Evolutionary conservation across 2,329 filamentous ascomycete genomes (phyloP).

Genomic region (Bipolaris gigantea): DNA sequence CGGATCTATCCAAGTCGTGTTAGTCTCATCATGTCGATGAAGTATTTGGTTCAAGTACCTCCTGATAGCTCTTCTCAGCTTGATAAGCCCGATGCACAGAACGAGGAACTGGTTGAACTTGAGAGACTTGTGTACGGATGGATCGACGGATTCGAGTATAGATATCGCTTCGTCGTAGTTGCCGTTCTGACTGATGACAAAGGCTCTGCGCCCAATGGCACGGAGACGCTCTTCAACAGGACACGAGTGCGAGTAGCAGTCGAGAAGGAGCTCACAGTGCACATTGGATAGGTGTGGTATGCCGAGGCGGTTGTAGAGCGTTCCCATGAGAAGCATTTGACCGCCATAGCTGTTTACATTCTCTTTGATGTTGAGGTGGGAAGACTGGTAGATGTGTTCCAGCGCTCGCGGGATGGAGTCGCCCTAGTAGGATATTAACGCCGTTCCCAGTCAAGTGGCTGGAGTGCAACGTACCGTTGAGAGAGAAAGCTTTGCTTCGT

Average conservation of each 20-base stretch:
- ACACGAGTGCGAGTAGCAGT: slow-evolving; percentile 66
- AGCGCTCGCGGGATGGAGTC: slow-evolving; percentile 64
- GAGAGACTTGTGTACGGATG: slow-evolving; percentile 67
- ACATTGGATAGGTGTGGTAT: slow-evolving; percentile 60
- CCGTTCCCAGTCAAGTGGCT: not conserved
- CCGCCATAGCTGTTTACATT: slow-evolving; percentile 74
- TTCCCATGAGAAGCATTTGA: slow-evolving; percentile 71
- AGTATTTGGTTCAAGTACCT: slow-evolving; percentile 35
- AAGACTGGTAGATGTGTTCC: slow-evolving; percentile 79
- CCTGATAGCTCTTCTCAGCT: slow-evolving; percentile 64
- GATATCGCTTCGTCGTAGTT: slow-evolving; percentile 69
- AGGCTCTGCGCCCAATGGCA: slow-evolving; percentile 70
- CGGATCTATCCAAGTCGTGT: slow-evolving; percentile 43
- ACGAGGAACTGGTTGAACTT: slow-evolving; percentile 76
- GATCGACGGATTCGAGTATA: slow-evolving; percentile 62
- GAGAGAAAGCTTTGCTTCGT: slow-evolving; percentile 80
- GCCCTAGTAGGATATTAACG: slow-evolving; percentile 47
- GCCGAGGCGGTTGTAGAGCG: slow-evolving; percentile 76
- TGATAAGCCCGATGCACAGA: slow-evolving; percentile 67
- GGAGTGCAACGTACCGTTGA: slow-evolving; percentile 61
- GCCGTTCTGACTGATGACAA: slow-evolving; percentile 66
- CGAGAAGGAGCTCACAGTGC: slow-evolving; percentile 72
- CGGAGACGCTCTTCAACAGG: slow-evolving; percentile 79
- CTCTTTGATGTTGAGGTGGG: slow-evolving; percentile 77
- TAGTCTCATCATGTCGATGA: slow-evolving; percentile 14